Percentiles rank a stretch among this genome's conserved stretches.
phyloP scores from a whole-genome alignment of 2,329 filamentous ascomycete genomes.

The Rutstroemia sydowiana region DNA sequence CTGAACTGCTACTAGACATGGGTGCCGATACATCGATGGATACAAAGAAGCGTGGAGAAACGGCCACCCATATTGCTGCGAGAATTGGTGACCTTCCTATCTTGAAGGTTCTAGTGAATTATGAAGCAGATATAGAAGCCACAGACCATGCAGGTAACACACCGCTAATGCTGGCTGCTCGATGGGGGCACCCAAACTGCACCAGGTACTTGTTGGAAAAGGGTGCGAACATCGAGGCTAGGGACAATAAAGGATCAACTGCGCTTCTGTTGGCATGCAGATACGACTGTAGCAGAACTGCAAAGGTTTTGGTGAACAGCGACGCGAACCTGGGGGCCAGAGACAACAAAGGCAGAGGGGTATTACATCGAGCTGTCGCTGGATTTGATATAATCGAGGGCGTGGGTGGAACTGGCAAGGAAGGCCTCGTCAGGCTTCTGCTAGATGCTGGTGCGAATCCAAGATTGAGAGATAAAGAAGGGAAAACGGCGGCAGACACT shows the following conservation, averaged over 20 bases:
- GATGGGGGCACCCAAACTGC: conserved; percentile 14
- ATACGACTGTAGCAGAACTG: conserved; percentile 13
- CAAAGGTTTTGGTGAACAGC: conserved; percentile 11
- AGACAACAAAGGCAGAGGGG: conserved; percentile 15
- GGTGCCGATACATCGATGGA: conserved; percentile 17
- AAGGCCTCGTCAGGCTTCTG: conserved; percentile 14
- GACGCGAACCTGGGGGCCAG: conserved; percentile 11
- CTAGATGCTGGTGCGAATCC: conserved; percentile 17
- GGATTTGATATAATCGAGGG: conserved; percentile 14
- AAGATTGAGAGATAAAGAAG: conserved; percentile 10
- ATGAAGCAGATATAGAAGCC: conserved; percentile 13
- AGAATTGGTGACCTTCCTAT: conserved; percentile 15
- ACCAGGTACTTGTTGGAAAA: conserved; percentile 10
- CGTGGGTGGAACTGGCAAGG: conserved; percentile 9
- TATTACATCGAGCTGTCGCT: conserved; percentile 17
- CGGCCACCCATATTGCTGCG: conserved; percentile 12
- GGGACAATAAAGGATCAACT: conserved; percentile 14
- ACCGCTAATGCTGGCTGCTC: conserved; percentile 11
- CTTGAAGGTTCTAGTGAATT: conserved; percentile 8
- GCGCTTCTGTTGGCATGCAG: conserved; percentile 15
- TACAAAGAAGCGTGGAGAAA: conserved; percentile 5
- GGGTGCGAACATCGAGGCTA: conserved; percentile 12
- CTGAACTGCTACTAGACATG: conserved; percentile 13
- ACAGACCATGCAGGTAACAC: conserved; percentile 14
- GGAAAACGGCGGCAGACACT: conserved; percentile 13